phyloP scores from a whole-genome alignment of 371 early-diverging fungal species.

The Actinomortierella ambigua region DNA sequence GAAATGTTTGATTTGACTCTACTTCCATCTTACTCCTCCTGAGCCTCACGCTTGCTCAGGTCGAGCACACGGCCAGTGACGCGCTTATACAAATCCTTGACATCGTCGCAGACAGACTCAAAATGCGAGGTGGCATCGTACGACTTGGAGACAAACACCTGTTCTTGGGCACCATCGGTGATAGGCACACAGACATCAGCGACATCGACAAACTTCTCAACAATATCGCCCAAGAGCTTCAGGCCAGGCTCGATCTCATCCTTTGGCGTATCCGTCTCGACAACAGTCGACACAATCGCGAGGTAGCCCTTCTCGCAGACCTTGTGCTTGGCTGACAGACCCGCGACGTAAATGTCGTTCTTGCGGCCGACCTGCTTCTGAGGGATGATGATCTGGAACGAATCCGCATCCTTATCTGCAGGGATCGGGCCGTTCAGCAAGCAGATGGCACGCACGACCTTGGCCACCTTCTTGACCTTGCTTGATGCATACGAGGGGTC shows the following conservation, averaged over 20 bases:
- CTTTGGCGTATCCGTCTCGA: conserved; percentile 86
- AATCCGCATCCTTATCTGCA: conserved; percentile 83
- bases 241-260: conserved; percentile 84
- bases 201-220: conserved; percentile 87
- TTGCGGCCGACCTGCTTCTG: conserved; percentile 90
- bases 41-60: conserved; percentile 59
- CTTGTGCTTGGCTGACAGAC: conserved; percentile 82
- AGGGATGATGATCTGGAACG: conserved; percentile 93
- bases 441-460: conserved; percentile 92
- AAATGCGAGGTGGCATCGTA: conserved; percentile 98
- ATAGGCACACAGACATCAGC: conserved; percentile 81
- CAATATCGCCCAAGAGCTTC: conserved; percentile 83
- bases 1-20: too few relatives aligned
- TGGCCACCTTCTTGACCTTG: conserved; percentile 72
- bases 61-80: conserved; percentile 84
- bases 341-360: conserved; percentile 91
- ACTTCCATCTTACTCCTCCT: conserved; percentile 48
- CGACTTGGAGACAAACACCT: conserved; percentile 86
- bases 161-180: conserved; percentile 74
- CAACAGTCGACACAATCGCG: conserved; percentile 93
- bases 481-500: conserved; percentile 89
- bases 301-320: conserved; percentile 85
- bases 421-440: conserved; percentile 90
- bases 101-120: conserved; percentile 95
- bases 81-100: conserved; percentile 86